Evolutionary conservation across 116 monocot species (phyloP), one percentile per base, ranked within the genome.

Genomic region (Thalassia testudinum): DNA sequence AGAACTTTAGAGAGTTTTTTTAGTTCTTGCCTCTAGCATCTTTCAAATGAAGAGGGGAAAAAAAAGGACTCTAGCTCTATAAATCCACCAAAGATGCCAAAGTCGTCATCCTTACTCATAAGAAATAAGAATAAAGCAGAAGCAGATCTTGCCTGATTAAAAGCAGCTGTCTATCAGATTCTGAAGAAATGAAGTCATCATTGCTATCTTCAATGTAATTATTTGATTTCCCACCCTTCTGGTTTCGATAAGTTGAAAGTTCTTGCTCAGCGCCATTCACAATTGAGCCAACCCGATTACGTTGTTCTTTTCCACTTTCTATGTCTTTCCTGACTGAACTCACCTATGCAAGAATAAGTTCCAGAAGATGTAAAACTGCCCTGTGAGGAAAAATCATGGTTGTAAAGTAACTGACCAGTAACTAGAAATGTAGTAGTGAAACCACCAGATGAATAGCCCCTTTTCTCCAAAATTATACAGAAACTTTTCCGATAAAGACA

Each of bases 101-200:
- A n/a, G n/a, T n/a, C n/a, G n/a, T n/a, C n/a, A n/a, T n/a, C n/a
- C n/a, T n/a, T n/a, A n/a, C n/a, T n/a, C n/a, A n/a, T n/a, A n/a
- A n/a, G n/a, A 34, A 34, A 49, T 5, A 34, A 34, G 30, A 10
- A 34, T 10, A 5, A 34, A 34, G 10, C 30, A 34, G 10, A 43
- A 61, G 0, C n/a, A n/a, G 37, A 53, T 0, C n/a, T 37, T 75
- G 89, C 97, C 65, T 97, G 56, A 89, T 89, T 42, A 97, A 85
- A 28, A 97, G 97, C 68, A 79, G 49, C 52, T 97, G 97, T 17
- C 64, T 50, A 77, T 97, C 97, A 53, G 89, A 89, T 70, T 97
- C 97, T 55, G 97, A 89, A 60, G 85, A 68, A 65, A 97, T 89
- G 50, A 97, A 85, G 62, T 89, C 97, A 71, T 97, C 89, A 77